Base-by-base conservation (phyloP, 805 yeast species). In the Yamadazyma paraphyllophila region DNA sequence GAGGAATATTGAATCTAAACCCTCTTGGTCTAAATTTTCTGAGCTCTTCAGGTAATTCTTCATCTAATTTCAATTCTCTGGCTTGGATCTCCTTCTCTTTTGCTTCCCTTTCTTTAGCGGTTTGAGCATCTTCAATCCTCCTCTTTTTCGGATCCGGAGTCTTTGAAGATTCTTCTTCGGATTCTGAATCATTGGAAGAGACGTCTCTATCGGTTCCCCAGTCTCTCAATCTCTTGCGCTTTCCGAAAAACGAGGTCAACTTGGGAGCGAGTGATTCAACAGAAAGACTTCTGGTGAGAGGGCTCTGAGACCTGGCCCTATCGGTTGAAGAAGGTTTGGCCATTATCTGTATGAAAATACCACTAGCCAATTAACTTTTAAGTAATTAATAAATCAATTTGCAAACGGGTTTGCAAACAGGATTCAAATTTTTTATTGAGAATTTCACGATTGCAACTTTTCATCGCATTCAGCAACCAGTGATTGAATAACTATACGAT, bases 21-120 rank as follows among this genome's bases (percentile, higher is more conserved):
- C 97, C 97, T 27, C 67, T 66, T 17, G 96, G 97, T 56, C 96
- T 77, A 68, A 74, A 88, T 66, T 81, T 85, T 48, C 91, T 74
- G 58, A 78, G 79, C 50, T 86, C 81, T 42, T 74, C 85, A 2
- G 90, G 94, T 33, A 88, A 66, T 50, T 70, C 77, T 2, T 65
- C 81, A 57, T 87, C 94, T 48, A 77, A 77, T 54, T 77, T 73
- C 45, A 68, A 68, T 59, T 89, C 96, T 25, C 69, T 64, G 39
- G 69, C 73, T 36, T 66, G 69, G 52, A 61, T 64, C 52, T 55
- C 63, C 39, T 60, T 53, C 36, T 57, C 56, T 36, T 63, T 45
- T 9, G 36, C 43, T 24, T 30, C 30, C 24, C 36, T 40, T 13
- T 40, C 31, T 15, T 37, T 37, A 4, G 13, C 15, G 7, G 66